Evolutionary conservation across 2,329 filamentous ascomycete genomes (phyloP).

Genomic region (Knufia petricola): DNA sequence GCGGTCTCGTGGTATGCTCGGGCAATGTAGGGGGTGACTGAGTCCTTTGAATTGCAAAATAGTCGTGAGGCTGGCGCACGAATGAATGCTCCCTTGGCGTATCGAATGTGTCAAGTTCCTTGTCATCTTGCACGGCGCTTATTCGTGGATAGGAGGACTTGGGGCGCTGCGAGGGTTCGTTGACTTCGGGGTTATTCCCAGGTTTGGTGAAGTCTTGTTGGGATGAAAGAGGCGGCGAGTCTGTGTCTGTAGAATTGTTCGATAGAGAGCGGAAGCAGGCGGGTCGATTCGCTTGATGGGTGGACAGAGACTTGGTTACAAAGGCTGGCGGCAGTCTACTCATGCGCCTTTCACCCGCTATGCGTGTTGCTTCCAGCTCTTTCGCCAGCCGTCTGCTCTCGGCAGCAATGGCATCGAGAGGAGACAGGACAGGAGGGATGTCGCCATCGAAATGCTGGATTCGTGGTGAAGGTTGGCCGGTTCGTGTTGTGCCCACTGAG

Average conservation of each 20-base stretch:
- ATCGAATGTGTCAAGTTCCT: slow-evolving; percentile 27
- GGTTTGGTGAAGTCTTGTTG: slow-evolving; percentile 31
- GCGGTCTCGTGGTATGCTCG: neutral
- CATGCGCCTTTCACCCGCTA: slow-evolving; percentile 62
- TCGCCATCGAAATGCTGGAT: slow-evolving; percentile 65
- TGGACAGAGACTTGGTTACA: slow-evolving; percentile 69
- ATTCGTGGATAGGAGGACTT: slow-evolving; percentile 66
- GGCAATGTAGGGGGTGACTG: slow-evolving; percentile 22
- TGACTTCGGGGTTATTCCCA: slow-evolving; percentile 29
- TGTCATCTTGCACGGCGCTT: slow-evolving; percentile 44
- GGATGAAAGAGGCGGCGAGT: slow-evolving; percentile 29
- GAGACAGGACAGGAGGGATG: slow-evolving; percentile 79
- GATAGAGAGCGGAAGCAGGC: slow-evolving; percentile 73
- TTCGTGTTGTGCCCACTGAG: slow-evolving; percentile 34
- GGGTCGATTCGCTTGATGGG: slow-evolving; percentile 50
- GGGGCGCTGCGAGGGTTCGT: slow-evolving; percentile 47
- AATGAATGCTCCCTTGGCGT: slow-evolving; percentile 13
- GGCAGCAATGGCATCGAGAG: slow-evolving; percentile 86
- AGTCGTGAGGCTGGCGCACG: slow-evolving; percentile 16
- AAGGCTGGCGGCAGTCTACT: slow-evolving; percentile 78
- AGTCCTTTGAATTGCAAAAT: slow-evolving; percentile 20
- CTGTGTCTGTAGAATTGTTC: slow-evolving; percentile 41
- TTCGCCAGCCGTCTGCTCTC: slow-evolving; percentile 81
- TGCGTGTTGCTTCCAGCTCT: slow-evolving; percentile 69
- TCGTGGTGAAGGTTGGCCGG: slow-evolving; percentile 60